Evolutionary conservation across 2,329 filamentous ascomycete genomes (phyloP), one percentile per base, ranked within the genome.

Genomic region (Fusarium sp.): DNA sequence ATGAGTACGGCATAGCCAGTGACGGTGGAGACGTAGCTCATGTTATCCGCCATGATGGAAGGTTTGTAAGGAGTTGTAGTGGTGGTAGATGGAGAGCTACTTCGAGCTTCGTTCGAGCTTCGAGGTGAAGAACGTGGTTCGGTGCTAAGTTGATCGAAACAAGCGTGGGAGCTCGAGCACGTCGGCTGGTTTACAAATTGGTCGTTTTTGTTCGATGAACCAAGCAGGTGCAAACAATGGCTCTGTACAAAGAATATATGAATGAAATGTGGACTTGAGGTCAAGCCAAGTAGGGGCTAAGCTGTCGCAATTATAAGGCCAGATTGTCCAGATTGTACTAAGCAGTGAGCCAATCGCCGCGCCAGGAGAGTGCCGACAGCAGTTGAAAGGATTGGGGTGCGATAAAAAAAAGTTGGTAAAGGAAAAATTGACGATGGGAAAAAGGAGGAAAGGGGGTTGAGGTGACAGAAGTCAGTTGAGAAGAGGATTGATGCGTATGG

Each of bases 1-100:
- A 79, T 67, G 10, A 81, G 59, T 47, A 79, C 62, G 65, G 75
- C 76, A 59, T 81, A 81, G 49, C 76, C 78, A 54, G 74, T 73
- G 35, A 79, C 54, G 31, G 79, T 81, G 67, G 78, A 80, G 31
- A 80, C 47, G 43, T 77, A 76, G 61, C 63, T 75, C 74, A 79
- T 77, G 56, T 59, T 74, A 53, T 79, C 77, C 41, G 76, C 66
- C 78, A 79, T 79, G 65, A 47, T 72, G 70, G 18, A 59, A 57
- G 54, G 36, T 29, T 18, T 37, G 48, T 18, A 51, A 46, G 55
- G 29, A 39, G 45, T 29, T 51, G 58, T 41, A 15, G 45, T 66
- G 53, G 53, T 42, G 42, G 47, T 33, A 63, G 55, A 58, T 39
- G 47, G 61, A 58, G 51, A 43, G 50, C 60, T 52, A 43, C 48